A percentile compares a stretch with the other conserved stretches of the same genome.
Evolutionary conservation across 108 stramenopile genomes (phyloP).

Genomic region (Cyclotella kingstonii): DNA sequence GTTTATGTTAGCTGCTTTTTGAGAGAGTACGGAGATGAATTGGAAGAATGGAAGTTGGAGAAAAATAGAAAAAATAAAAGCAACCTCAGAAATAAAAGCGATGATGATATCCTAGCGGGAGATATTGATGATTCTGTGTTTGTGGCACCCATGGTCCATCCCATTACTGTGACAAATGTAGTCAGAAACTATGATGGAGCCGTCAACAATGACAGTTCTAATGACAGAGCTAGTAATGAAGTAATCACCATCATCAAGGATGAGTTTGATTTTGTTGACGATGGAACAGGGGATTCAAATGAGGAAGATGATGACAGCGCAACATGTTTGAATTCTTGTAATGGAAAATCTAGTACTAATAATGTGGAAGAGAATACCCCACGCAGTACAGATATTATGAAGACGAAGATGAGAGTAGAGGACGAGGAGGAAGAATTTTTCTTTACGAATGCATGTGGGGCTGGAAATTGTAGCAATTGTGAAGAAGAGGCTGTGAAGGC

Average conservation of each 20-base stretch:
- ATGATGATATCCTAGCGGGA: neutral
- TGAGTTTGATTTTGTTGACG: constrained; percentile 24
- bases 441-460: constrained; percentile 13
- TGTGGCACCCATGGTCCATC: constrained; percentile 35
- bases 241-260: neutral
- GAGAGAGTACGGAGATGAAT: constrained; percentile 11
- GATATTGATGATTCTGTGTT: constrained; percentile 8
- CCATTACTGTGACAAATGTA: neutral
- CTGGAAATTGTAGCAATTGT: neutral
- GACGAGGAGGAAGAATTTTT: no score
- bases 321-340: constrained; percentile 4
- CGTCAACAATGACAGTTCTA: neutral
- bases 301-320: constrained; percentile 4
- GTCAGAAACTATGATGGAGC: no score
- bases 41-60: constrained; percentile 18
- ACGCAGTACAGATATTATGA: neutral
- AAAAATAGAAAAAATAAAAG: neutral
- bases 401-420: constrained; percentile 4
- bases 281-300: neutral
- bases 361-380: neutral
- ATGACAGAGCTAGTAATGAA: neutral
- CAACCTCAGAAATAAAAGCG: neutral
- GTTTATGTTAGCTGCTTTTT: constrained; percentile 6
- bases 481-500: neutral
- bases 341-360: neutral